These are phyloP conservation scores for Stylosanthes scabra DNA, from an alignment of 331 rosid species.

Conservation along the genomic window DNA sequence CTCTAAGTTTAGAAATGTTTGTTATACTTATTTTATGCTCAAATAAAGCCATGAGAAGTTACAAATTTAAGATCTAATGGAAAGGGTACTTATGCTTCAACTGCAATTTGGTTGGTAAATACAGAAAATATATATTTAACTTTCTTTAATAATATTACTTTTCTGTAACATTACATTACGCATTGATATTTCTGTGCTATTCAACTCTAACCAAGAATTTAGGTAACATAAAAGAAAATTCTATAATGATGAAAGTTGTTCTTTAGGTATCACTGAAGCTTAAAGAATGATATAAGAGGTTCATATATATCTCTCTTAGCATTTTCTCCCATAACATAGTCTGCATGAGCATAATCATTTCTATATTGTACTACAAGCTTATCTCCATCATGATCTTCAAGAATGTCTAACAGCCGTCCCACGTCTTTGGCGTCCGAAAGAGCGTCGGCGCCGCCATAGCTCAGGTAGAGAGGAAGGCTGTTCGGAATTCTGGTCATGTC, in stretches of 20 bases:
- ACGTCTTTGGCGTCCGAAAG: slow-evolving; percentile 88
- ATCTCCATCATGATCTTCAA: slow-evolving; percentile 71
- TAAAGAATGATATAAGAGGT: slow-evolving; percentile 88
- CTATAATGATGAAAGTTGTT: slow-evolving; percentile 29
- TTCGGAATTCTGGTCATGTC: slow-evolving; percentile 74
- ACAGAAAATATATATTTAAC: slow-evolving; percentile 5
- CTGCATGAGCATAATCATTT: slow-evolving; percentile 93
- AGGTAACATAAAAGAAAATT: neutral
- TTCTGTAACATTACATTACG: slow-evolving; percentile 39
- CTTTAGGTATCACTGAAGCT: slow-evolving; percentile 51
- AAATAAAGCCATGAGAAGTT: neutral
- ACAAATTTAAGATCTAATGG: neutral
- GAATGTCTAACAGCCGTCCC: slow-evolving; percentile 56
- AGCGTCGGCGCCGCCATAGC: slow-evolving; percentile 90
- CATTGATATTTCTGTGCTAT: slow-evolving; percentile 32
- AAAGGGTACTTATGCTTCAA: neutral
- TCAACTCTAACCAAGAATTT: slow-evolving; percentile 30
- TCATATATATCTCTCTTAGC: slow-evolving; percentile 81
- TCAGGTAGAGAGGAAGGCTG: slow-evolving; percentile 75
- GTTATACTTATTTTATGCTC: too few species aligned
- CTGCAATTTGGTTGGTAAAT: neutral
- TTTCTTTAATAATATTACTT: slow-evolving; percentile 23
- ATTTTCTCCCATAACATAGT: slow-evolving; percentile 85
- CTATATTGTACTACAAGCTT: slow-evolving; percentile 84
- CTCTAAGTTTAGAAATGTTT: too few species aligned